Percentiles rank a stretch among this genome's conserved stretches.
phyloP scores from a whole-genome alignment of 1,139 yeast genomes.

The Suhomyces terraborum region DNA sequence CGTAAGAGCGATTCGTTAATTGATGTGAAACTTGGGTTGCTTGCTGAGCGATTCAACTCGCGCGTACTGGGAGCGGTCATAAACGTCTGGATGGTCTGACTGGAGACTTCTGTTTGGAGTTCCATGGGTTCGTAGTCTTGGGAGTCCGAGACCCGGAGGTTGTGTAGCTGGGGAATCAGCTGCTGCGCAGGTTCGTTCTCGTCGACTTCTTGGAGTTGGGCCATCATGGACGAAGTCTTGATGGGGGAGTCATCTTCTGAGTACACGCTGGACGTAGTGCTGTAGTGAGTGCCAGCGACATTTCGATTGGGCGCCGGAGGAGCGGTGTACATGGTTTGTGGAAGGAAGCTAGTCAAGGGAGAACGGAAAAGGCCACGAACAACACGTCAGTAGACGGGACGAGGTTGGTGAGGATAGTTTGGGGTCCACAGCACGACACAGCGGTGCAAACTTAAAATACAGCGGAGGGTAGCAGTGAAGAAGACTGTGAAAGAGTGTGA shows the following conservation, averaged over 20 bases:
- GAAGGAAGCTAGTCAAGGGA: not conserved
- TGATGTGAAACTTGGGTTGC: constrained; percentile 35
- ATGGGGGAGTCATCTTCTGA: constrained; percentile 26
- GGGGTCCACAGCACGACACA: not conserved
- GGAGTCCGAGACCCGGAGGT: not conserved
- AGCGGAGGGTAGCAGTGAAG: no score
- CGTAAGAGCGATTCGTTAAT: constrained; percentile 37
- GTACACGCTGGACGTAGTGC: constrained; percentile 40
- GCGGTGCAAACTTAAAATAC: no score
- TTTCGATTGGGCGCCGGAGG: constrained; percentile 7
- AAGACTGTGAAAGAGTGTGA: not conserved
- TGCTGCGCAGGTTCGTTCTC: constrained; percentile 12
- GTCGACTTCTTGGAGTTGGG: constrained; percentile 21
- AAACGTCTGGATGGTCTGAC: constrained; percentile 31
- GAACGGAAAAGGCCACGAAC: no score
- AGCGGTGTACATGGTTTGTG: constrained; percentile 9
- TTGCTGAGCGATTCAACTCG: constrained; percentile 14
- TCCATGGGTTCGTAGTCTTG: not conserved
- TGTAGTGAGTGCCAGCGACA: constrained; percentile 21
- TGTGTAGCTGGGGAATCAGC: not conserved
- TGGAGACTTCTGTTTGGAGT: constrained; percentile 19
- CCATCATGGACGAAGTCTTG: constrained; percentile 12
- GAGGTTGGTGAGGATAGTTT: no score
- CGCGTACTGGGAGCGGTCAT: constrained; percentile 26
- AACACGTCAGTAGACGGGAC: no score